Conservation (phyloP, 1,139 yeast species). For the Debaryomycetaceae sp. region DNA sequence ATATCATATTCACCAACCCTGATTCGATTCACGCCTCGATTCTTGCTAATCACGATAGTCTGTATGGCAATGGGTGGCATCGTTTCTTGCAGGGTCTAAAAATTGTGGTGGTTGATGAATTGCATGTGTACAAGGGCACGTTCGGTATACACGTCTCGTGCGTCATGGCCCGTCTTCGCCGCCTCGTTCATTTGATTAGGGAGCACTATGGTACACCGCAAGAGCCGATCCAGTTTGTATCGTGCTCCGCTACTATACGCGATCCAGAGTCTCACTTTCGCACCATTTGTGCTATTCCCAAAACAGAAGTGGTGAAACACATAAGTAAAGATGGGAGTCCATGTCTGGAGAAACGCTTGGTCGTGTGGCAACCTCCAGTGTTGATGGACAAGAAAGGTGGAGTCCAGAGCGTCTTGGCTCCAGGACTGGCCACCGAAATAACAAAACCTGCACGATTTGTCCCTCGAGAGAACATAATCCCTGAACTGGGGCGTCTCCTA, state of each 20-base stretch:
- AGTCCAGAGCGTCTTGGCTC: neutral
- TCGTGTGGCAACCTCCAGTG: conserved; percentile 79
- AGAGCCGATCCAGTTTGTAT: conserved; percentile 45
- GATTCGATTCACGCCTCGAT: conserved; percentile 85
- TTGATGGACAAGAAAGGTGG: conserved; percentile 45
- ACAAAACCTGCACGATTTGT: conserved; percentile 9
- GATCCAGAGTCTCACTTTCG: conserved; percentile 64
- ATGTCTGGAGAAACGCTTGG: conserved; percentile 57
- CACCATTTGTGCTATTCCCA: conserved; percentile 55
- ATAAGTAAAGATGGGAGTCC: conserved; percentile 82
- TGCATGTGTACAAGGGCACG: conserved; percentile 81
- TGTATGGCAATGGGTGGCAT: conserved; percentile 38
- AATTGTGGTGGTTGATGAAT: conserved; percentile 78
- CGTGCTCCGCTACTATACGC: conserved; percentile 88
- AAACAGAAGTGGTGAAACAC: conserved; percentile 33
- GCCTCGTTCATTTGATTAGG: conserved; percentile 35
- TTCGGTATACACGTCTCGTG: conserved; percentile 90
- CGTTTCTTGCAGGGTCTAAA: conserved; percentile 52
- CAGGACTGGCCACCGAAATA: neutral
- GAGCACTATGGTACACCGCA: conserved; percentile 1
- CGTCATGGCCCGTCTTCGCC: conserved; percentile 64
- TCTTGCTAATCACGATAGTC: conserved; percentile 52
- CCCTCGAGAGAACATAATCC: conserved; percentile 57
- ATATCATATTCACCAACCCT: conserved; percentile 86
- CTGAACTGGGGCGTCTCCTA: conserved; percentile 66